Percentiles rank a stretch among this genome's conserved stretches.
phyloP scores from a whole-genome alignment of 352 stramenopile genomes.

The Lagenidium giganteum region DNA sequence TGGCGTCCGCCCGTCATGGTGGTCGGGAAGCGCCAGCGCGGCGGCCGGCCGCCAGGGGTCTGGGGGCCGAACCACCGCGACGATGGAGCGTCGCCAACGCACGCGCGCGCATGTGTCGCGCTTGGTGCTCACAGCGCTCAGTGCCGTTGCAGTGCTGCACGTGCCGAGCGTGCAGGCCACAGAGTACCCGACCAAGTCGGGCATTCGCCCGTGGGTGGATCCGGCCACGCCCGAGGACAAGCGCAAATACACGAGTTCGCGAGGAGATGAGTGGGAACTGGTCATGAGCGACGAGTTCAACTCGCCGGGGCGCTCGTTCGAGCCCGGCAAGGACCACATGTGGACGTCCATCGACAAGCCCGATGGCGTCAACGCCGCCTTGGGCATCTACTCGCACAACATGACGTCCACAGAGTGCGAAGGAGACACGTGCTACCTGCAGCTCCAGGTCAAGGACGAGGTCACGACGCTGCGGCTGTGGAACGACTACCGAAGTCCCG shows the following conservation, averaged over 20 bases:
- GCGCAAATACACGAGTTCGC: constrained; percentile 43
- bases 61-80: too few species aligned
- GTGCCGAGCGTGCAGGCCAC: constrained; percentile 8
- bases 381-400: constrained; percentile 69
- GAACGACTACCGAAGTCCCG: constrained; percentile 56
- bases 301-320: constrained; percentile 70
- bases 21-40: too few species aligned
- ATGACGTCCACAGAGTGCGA: constrained; percentile 64
- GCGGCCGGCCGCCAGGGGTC: too few species aligned
- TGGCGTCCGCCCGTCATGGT: too few species aligned
- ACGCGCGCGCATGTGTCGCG: constrained; percentile 10
- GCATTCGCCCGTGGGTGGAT: constrained; percentile 60
- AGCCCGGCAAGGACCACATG: constrained; percentile 90
- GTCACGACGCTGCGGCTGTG: constrained; percentile 38
- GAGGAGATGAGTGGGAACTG: constrained; percentile 49
- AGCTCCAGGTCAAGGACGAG: constrained; percentile 45
- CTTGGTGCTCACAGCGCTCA: constrained; percentile 12
- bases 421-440: constrained; percentile 46
- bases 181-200: constrained; percentile 46
- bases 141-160: neutral
- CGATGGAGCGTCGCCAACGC: too few species aligned
- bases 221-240: constrained; percentile 31
- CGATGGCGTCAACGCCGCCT: constrained; percentile 64
- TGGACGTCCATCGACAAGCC: constrained; percentile 88
- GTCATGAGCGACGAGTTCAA: constrained; percentile 82